A percentile compares a stretch with the other conserved stretches of the same genome.
Conservation (phyloP, 257 asterid species). For the Plectranthus barbatus region DNA sequence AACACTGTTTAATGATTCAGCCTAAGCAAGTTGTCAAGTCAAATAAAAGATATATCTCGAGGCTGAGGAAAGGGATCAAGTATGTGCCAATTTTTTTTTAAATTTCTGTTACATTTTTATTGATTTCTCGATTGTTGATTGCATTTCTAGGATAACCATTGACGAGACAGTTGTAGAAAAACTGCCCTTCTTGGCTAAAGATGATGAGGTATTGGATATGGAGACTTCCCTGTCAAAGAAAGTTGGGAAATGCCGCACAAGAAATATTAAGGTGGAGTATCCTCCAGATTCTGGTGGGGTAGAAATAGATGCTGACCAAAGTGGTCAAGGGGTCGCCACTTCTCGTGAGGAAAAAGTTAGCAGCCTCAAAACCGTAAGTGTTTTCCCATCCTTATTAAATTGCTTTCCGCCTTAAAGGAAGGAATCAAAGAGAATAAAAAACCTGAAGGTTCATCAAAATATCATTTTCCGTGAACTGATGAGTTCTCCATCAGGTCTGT, state of each 20-base stretch:
- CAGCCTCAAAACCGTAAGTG: constrained; percentile 93
- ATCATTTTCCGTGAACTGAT: constrained; percentile 5
- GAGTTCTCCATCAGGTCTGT: not conserved
- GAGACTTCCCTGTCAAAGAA: constrained; percentile 59
- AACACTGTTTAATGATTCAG: not conserved
- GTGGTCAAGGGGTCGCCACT: constrained; percentile 58
- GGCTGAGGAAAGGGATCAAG: not conserved
- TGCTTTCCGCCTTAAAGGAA: not conserved
- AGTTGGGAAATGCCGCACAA: constrained; percentile 57
- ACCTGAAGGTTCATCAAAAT: not conserved
- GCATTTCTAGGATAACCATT: constrained; percentile 25
- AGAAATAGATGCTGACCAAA: constrained; percentile 77
- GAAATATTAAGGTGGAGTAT: constrained; percentile 51
- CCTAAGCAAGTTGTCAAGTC: not conserved
- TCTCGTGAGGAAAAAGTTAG: constrained; percentile 97
- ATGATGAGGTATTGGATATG: constrained; percentile 49
- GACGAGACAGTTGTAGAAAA: constrained; percentile 35
- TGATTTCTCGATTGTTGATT: constrained; percentile 10
- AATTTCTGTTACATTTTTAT: not conserved
- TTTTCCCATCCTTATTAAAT: not conserved
- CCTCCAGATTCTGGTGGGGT: constrained; percentile 64
- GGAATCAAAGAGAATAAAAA: not conserved
- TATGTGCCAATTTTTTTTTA: not conserved
- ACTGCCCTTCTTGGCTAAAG: constrained; percentile 34
- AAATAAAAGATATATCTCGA: not conserved